phyloP scores from a whole-genome alignment of 2,329 filamentous ascomycete genomes.

The Falciphora oryzae region DNA sequence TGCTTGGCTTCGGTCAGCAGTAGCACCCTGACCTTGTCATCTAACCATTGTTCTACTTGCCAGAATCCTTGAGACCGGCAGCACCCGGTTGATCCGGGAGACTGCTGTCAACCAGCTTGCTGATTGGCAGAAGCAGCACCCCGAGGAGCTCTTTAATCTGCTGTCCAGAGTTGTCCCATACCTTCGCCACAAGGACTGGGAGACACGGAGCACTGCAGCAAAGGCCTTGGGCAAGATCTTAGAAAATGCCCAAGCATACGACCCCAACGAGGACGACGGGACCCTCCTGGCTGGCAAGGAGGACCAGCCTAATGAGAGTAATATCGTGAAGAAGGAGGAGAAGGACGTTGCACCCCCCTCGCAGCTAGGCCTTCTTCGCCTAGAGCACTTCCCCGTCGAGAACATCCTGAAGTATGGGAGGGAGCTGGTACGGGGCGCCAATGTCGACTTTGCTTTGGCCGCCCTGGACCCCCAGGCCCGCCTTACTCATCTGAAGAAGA shows the following conservation, averaged over 20 bases:
- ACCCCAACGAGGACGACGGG: slow-evolving; percentile 75
- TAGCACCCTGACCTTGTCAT: background rate
- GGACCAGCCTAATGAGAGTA: slow-evolving; percentile 38
- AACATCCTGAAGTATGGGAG: slow-evolving; percentile 79
- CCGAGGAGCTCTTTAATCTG: slow-evolving; percentile 94
- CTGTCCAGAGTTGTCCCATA: slow-evolving; percentile 93
- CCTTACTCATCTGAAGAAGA: slow-evolving; percentile 84
- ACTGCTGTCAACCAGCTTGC: slow-evolving; percentile 95
- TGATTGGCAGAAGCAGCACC: slow-evolving; percentile 96
- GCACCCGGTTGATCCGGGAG: slow-evolving; percentile 90
- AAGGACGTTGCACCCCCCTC: slow-evolving; percentile 42
- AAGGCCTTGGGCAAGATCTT: slow-evolving; percentile 94
- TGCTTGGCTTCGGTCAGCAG: background rate
- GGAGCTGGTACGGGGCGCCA: slow-evolving; percentile 76
- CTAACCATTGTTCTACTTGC: background rate
- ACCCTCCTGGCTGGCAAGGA: slow-evolving; percentile 28
- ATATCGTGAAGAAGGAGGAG: slow-evolving; percentile 53
- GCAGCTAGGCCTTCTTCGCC: slow-evolving; percentile 59
- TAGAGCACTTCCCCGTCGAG: slow-evolving; percentile 71
- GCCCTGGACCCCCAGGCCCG: slow-evolving; percentile 75
- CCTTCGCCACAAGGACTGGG: slow-evolving; percentile 91
- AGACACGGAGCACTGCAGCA: slow-evolving; percentile 87
- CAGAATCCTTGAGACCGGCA: slow-evolving; percentile 94
- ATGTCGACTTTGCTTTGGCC: slow-evolving; percentile 79
- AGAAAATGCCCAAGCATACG: slow-evolving; percentile 78